phyloP scores from a whole-genome alignment of 2,329 filamentous ascomycete species.

The Neopestalotiopsis clavispora region DNA sequence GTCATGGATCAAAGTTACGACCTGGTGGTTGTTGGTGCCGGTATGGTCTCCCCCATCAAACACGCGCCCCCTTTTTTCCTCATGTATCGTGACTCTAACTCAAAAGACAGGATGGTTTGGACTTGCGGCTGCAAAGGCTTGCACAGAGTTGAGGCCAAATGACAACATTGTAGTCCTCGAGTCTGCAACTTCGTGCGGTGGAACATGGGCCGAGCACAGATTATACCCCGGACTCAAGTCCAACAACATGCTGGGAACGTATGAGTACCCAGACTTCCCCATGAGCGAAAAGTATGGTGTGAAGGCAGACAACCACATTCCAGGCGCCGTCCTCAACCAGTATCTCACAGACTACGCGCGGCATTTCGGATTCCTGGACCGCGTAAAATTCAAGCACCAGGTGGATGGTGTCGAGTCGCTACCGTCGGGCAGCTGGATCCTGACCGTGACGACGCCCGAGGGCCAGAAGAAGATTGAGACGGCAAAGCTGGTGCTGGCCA shows the following conservation, averaged over 20 bases:
- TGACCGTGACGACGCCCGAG: conserved; percentile 17
- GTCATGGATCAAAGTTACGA: conserved; percentile 9
- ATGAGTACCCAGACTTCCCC: conserved; percentile 43
- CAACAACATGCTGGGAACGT: conserved; percentile 46
- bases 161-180: conserved; percentile 50
- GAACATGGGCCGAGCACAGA: conserved; percentile 46
- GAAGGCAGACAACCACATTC: conserved; percentile 57
- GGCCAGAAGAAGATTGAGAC: conserved; percentile 23
- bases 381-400: conserved; percentile 52
- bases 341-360: conserved; percentile 61
- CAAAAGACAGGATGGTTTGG: conserved; percentile 33
- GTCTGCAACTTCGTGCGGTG: conserved; percentile 41
- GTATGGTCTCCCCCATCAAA: neutral
- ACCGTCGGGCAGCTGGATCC: conserved; percentile 33
- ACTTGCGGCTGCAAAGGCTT: conserved; percentile 52
- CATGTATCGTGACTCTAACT: neutral
- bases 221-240: conserved; percentile 48
- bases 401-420: conserved; percentile 51
- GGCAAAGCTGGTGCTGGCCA: conserved; percentile 62
- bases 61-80: neutral
- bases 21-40: conserved; percentile 14
- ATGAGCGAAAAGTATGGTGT: conserved; percentile 40
- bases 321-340: conserved; percentile 55
- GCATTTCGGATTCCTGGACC: conserved; percentile 51
- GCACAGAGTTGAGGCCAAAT: conserved; percentile 45